These are phyloP conservation scores for Fusarium sp. DNA, from an alignment of 2,329 filamentous ascomycete genomes.

Conservation along the genomic window DNA sequence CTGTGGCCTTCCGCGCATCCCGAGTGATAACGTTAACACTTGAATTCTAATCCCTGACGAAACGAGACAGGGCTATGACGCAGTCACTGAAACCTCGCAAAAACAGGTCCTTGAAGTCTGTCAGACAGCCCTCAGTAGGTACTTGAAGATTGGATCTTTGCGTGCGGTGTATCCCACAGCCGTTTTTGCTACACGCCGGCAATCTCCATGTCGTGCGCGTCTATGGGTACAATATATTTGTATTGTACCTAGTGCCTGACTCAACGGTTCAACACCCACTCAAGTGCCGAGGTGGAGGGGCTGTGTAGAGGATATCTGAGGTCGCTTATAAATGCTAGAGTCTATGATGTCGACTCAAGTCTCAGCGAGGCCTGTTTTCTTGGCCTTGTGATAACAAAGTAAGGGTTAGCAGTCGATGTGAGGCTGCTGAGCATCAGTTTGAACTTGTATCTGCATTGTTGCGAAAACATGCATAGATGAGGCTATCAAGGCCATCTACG, in stretches of 20 bases:
- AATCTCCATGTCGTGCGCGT: constrained; percentile 8
- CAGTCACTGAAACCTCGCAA: constrained; percentile 27
- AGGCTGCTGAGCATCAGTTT: not conserved
- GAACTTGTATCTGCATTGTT: not conserved
- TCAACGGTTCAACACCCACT: not conserved
- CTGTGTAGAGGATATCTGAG: constrained; percentile 24
- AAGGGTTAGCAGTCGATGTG: not conserved
- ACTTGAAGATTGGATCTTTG: constrained; percentile 11
- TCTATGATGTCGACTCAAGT: constrained; percentile 18
- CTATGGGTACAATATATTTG: not conserved
- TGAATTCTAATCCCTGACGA: constrained; percentile 5
- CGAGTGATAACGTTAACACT: constrained; percentile 14
- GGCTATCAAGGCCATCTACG: constrained; percentile 3
- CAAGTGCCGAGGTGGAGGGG: constrained; percentile 11
- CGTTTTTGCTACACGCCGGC: constrained; percentile 13
- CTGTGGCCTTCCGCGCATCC: constrained; percentile 24
- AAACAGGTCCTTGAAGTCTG: constrained; percentile 8
- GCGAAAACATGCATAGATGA: too few species aligned
- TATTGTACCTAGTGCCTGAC: not conserved
- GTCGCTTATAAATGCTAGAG: constrained; percentile 15
- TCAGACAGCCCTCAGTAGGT: constrained; percentile 8
- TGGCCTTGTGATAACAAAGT: constrained; percentile 1
- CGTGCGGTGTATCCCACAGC: not conserved
- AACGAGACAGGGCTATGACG: constrained; percentile 35
- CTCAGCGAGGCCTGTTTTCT: constrained; percentile 13